Evolutionary conservation across 768 basidiomycete genomes (phyloP).

Genomic region (Dioszegia crocea): DNA sequence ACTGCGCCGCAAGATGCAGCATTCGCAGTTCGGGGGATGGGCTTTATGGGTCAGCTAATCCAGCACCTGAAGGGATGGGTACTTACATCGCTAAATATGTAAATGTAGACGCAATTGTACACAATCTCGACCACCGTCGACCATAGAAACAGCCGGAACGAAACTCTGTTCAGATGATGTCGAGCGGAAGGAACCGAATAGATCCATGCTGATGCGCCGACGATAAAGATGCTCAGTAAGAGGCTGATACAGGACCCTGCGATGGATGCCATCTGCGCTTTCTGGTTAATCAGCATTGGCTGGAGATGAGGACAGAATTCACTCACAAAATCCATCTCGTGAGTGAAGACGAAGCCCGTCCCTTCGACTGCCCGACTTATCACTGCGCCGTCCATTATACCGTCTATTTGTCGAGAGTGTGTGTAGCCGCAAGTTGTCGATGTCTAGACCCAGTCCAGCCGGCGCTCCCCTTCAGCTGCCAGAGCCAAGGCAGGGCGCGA

Average conservation of each 20-base stretch:
- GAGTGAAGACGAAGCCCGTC: neutral
- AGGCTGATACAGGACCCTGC: neutral
- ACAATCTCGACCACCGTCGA: constrained; percentile 25
- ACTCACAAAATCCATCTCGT: constrained; percentile 1
- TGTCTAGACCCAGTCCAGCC: too few relatives aligned
- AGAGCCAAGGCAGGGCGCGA: too few relatives aligned
- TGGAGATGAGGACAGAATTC: too few relatives aligned
- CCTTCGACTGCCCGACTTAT: too few relatives aligned
- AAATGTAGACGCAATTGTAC: constrained; percentile 14
- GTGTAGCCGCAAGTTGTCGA: too few relatives aligned
- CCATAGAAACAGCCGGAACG: constrained; percentile 22
- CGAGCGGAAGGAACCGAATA: neutral
- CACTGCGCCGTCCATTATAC: too few relatives aligned
- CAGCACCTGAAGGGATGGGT: neutral
- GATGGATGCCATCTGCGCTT: neutral
- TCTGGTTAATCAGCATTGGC: neutral
- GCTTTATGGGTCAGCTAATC: neutral
- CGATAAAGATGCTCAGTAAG: neutral
- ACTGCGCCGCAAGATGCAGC: constrained; percentile 12
- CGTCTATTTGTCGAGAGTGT: too few relatives aligned
- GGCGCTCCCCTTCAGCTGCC: too few relatives aligned
- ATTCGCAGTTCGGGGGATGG: neutral
- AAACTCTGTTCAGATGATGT: constrained; percentile 17
- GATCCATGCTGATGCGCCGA: neutral
- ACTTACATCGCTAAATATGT: constrained; percentile 11